A percentile compares a stretch with the other conserved stretches of the same genome.
These are phyloP conservation scores for Toxoplasma gondii DNA, from an alignment of 169 alveolate species.

Conservation along the genomic window DNA sequence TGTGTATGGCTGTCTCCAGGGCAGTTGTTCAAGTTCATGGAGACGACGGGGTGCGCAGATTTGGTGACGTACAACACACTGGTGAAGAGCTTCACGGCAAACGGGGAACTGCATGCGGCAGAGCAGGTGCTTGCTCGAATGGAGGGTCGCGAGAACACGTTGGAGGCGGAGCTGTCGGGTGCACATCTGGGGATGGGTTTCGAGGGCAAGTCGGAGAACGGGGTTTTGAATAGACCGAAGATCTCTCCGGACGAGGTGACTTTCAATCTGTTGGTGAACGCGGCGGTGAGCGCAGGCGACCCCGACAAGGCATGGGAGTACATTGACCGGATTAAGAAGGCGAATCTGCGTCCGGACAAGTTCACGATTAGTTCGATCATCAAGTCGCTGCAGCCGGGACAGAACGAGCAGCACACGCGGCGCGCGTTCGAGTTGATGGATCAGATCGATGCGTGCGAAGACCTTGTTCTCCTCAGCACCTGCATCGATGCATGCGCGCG, in stretches of 20 bases:
- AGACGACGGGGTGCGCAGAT: constrained; percentile 44
- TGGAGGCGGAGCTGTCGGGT: background rate
- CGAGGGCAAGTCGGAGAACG: background rate
- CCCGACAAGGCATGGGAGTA: constrained; percentile 55
- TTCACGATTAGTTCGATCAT: constrained; percentile 47
- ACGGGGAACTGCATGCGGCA: constrained; percentile 32
- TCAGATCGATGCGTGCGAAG: constrained; percentile 52
- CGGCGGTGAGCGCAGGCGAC: constrained; percentile 27
- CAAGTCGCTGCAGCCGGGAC: constrained; percentile 55
- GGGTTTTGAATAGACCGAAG: background rate
- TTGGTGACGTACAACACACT: constrained; percentile 57
- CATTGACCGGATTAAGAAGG: constrained; percentile 14
- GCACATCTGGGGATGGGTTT: background rate
- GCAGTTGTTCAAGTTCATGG: constrained; percentile 20
- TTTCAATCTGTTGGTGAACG: constrained; percentile 37
- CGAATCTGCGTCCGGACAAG: constrained; percentile 46
- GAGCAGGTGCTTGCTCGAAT: constrained; percentile 27
- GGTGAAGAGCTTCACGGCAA: background rate
- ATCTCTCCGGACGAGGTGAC: constrained; percentile 41
- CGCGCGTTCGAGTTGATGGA: constrained; percentile 57
- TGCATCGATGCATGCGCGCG: constrained; percentile 52
- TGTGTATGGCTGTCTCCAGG: background rate
- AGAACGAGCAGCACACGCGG: background rate
- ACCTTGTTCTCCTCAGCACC: constrained; percentile 37
- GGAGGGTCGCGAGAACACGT: background rate